These are phyloP conservation scores for Phyllostachys edulis DNA, from an alignment of 176 grass and related monocot species.

Conservation along the genomic window DNA sequence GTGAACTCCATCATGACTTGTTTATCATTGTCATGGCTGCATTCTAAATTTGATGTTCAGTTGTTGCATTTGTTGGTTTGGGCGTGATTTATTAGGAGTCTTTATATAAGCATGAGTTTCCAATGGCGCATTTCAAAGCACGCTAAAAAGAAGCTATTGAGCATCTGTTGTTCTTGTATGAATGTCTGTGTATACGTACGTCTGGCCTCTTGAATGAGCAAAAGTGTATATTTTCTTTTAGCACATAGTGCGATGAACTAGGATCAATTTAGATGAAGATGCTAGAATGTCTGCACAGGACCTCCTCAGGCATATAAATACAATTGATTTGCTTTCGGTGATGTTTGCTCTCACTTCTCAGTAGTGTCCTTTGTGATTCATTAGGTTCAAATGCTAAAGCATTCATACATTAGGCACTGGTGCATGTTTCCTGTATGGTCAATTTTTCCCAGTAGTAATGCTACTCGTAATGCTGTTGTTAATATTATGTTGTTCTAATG, in stretches of 20 bases:
- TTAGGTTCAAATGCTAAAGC: background rate
- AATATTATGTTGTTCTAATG: too few relatives aligned
- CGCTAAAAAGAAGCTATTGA: background rate
- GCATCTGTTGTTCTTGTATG: background rate
- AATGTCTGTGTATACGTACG: background rate
- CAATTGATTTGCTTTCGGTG: background rate
- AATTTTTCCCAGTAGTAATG: background rate
- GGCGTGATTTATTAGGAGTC: background rate
- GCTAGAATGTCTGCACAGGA: background rate
- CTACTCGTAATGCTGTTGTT: too few relatives aligned
- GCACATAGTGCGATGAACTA: too few relatives aligned
- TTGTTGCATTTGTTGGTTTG: background rate
- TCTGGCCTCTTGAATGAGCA: background rate
- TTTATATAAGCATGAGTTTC: background rate
- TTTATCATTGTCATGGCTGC: background rate
- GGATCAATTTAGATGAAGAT: background rate
- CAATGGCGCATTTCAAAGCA: background rate
- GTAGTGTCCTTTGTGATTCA: background rate
- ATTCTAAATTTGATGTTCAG: background rate
- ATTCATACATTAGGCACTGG: background rate
- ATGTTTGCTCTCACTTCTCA: background rate
- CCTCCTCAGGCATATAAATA: background rate
- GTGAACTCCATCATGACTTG: constrained; percentile 22
- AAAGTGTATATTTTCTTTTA: background rate
- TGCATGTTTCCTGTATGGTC: background rate